phyloP scores from a whole-genome alignment of 768 basidiomycete genomes.

The Hypholoma fasciculare region DNA sequence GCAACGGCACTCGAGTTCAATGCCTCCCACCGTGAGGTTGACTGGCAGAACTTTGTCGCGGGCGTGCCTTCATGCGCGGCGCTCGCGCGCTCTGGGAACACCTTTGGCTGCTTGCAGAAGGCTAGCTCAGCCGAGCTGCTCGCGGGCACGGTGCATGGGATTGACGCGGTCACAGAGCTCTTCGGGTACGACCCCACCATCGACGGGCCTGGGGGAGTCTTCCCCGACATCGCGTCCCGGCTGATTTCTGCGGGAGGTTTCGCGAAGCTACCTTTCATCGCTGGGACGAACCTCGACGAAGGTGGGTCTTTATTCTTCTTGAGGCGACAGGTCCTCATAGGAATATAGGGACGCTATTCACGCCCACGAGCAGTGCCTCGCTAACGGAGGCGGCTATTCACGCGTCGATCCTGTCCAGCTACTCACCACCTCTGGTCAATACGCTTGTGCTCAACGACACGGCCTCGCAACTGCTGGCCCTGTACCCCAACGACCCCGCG shows the following conservation, averaged over 20 bases:
- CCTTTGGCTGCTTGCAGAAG: constrained; percentile 34
- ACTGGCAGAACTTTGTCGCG: constrained; percentile 40
- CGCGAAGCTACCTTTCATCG: constrained; percentile 42
- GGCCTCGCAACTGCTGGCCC: constrained; percentile 26
- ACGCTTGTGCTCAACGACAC: constrained; percentile 18
- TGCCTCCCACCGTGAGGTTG: constrained; percentile 28
- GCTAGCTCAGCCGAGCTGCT: constrained; percentile 23
- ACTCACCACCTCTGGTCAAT: constrained; percentile 28
- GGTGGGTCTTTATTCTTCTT: constrained; percentile 26
- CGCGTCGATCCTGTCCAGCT: constrained; percentile 23
- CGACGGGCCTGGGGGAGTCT: constrained; percentile 40
- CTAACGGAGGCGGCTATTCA: constrained; percentile 26
- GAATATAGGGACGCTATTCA: constrained; percentile 35
- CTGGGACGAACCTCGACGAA: constrained; percentile 46
- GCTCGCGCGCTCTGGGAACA: constrained; percentile 22
- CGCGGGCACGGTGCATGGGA: constrained; percentile 14
- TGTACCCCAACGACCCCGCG: constrained; percentile 43
- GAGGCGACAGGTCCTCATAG: background rate
- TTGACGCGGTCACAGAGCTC: constrained; percentile 11
- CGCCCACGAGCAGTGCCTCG: constrained; percentile 16
- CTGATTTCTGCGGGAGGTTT: constrained; percentile 26
- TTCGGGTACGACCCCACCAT: constrained; percentile 38
- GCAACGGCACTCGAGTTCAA: constrained; percentile 32
- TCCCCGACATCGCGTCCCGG: constrained; percentile 39
- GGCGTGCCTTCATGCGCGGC: constrained; percentile 33